Evolutionary conservation across 2,329 filamentous ascomycete genomes (phyloP).

Genomic region (Aspergillus udagawae): DNA sequence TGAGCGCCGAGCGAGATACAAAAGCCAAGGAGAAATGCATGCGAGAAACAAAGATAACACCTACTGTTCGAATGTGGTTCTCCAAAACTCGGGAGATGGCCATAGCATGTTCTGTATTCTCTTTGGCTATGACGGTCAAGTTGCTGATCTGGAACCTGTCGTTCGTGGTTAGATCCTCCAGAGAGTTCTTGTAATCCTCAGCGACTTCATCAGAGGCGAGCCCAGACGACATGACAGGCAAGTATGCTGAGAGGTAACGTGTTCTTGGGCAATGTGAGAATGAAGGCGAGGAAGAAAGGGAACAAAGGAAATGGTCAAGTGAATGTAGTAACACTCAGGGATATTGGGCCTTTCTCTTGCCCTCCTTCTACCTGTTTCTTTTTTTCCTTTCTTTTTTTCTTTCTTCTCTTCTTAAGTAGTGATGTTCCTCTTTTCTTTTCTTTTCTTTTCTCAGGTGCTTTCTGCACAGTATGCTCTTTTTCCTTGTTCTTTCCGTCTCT

Average conservation of each 20-base stretch:
- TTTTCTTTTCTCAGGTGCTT: constrained; percentile 9
- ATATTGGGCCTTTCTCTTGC: constrained; percentile 9
- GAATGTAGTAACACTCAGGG: constrained; percentile 5
- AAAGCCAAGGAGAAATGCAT: constrained; percentile 8
- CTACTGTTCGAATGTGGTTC: constrained; percentile 91
- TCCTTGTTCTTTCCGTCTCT: constrained; percentile 13
- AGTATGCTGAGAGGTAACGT: constrained; percentile 7
- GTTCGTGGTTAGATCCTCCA: constrained; percentile 88
- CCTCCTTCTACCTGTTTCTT: constrained; percentile 12
- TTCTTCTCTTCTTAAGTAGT: constrained; percentile 2
- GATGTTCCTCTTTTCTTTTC: constrained; percentile 2
- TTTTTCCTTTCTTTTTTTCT: constrained; percentile 12
- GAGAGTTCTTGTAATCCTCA: constrained; percentile 87
- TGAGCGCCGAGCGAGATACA: constrained; percentile 9
- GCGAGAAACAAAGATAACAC: constrained; percentile 35
- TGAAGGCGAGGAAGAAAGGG: constrained; percentile 7
- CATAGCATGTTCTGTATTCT: constrained; percentile 93
- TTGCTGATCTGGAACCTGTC: constrained; percentile 95
- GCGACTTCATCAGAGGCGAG: constrained; percentile 76
- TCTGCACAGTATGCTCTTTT: constrained; percentile 15
- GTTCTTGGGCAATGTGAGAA: background rate
- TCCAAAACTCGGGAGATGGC: constrained; percentile 87
- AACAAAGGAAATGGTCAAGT: constrained; percentile 5
- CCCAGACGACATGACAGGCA: constrained; percentile 59
- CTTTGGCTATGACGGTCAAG: constrained; percentile 92